These are phyloP conservation scores for Neurospora discreta DNA, from an alignment of 495 filamentous ascomycete genomes.

Conservation along the genomic window DNA sequence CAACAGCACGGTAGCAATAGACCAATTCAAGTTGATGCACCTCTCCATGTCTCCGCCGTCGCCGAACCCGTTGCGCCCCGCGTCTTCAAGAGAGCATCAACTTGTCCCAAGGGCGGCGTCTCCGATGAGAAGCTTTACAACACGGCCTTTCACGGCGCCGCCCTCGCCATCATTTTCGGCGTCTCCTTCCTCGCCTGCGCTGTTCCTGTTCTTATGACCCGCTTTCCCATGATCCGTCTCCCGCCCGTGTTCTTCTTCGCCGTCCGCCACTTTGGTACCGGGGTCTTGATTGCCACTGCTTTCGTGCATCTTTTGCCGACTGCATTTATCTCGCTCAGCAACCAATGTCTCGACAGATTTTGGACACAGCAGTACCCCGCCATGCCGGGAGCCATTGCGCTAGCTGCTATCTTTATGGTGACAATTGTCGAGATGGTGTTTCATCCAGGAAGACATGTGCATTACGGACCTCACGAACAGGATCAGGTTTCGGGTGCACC, in stretches of 20 bases:
- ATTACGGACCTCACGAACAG: conserved; percentile 30
- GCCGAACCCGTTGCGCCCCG: not conserved
- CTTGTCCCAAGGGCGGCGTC: conserved; percentile 1
- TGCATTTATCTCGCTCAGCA: conserved; percentile 68
- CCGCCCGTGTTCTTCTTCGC: conserved; percentile 49
- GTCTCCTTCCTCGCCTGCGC: conserved; percentile 56
- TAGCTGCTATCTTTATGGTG: conserved; percentile 63
- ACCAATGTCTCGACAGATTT: conserved; percentile 63
- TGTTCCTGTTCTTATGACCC: conserved; percentile 42
- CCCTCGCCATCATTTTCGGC: conserved; percentile 58
- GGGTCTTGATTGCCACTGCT: conserved; percentile 76
- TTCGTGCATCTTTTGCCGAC: conserved; percentile 79
- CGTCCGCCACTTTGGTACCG: conserved; percentile 74
- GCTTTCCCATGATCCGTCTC: conserved; percentile 34
- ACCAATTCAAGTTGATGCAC: not conserved
- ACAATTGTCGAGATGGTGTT: conserved; percentile 65
- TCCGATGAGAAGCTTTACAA: conserved; percentile 42
- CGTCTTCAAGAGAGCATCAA: not conserved
- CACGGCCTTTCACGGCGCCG: conserved; percentile 58
- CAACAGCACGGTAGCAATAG: not conserved
- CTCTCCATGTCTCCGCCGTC: not conserved
- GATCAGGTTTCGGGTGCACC: conserved; percentile 20
- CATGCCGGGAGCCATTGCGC: conserved; percentile 68
- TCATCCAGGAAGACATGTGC: conserved; percentile 33
- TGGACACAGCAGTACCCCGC: conserved; percentile 65